Percentiles rank a stretch among this genome's conserved stretches.
These are phyloP conservation scores for Botrytis fragariae DNA, from an alignment of 2,329 filamentous ascomycete species.

Conservation along the genomic window DNA sequence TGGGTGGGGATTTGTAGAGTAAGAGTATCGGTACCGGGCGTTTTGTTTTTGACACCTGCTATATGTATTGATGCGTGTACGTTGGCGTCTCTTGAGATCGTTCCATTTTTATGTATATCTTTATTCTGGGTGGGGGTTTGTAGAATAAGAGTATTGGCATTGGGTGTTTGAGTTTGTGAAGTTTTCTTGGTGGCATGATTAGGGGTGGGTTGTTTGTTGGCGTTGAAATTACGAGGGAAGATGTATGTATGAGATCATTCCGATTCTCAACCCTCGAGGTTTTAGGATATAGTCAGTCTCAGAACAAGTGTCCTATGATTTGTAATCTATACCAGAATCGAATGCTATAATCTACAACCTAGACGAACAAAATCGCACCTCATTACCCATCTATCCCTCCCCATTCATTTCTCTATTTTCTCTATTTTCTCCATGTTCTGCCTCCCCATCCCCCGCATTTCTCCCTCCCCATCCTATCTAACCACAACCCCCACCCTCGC, in stretches of 20 bases:
- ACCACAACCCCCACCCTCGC: neutral
- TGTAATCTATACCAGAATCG: neutral
- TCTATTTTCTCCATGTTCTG: too few relatives aligned
- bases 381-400: neutral
- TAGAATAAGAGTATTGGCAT: neutral
- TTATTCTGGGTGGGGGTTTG: too few relatives aligned
- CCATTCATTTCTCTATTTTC: neutral
- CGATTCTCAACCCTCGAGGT: neutral
- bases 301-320: neutral
- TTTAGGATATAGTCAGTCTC: neutral
- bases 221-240: neutral
- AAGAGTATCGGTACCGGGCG: neutral
- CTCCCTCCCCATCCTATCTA: neutral
- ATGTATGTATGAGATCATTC: neutral
- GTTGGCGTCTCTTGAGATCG: too few relatives aligned
- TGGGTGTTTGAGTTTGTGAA: neutral
- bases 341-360: too few relatives aligned
- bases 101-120: too few relatives aligned
- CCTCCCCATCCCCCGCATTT: neutral
- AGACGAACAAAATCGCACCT: neutral
- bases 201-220: neutral
- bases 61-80: too few relatives aligned
- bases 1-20: neutral
- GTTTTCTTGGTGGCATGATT: neutral
- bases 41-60: neutral